A percentile compares a stretch with the other conserved stretches of the same genome.
phyloP scores from a whole-genome alignment of 2,329 filamentous ascomycete species.

The Colletotrichum sp. region DNA sequence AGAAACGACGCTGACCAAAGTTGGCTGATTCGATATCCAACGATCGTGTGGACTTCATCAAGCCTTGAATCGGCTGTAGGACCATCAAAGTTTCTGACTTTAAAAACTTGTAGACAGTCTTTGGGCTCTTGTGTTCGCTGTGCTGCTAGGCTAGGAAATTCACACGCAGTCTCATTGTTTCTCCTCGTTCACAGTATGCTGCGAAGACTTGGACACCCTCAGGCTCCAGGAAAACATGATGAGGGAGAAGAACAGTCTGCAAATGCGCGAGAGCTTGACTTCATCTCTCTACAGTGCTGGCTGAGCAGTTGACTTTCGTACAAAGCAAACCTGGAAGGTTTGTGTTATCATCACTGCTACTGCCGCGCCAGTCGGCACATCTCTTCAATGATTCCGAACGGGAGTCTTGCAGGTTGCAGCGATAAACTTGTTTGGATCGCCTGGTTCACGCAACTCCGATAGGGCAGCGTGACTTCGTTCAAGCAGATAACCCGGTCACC shows the following conservation, averaged over 20 bases:
- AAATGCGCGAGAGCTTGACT: accelerated
- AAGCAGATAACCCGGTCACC: neutral
- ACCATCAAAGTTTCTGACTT: neutral
- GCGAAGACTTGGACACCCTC: neutral
- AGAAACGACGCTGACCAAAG: neutral
- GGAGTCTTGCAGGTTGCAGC: neutral
- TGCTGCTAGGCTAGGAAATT: neutral
- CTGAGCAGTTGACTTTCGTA: accelerated
- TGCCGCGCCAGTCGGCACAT: neutral
- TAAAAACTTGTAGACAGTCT: neutral
- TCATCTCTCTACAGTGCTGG: accelerated
- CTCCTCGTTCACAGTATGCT: neutral
- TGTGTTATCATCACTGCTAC: neutral
- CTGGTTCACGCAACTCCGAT: neutral
- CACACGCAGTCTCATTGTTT: neutral
- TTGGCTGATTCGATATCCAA: neutral
- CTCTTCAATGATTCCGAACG: neutral
- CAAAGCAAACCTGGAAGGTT: neutral
- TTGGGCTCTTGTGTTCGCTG: neutral
- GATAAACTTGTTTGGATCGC: neutral
- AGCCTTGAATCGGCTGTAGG: neutral
- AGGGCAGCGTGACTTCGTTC: neutral
- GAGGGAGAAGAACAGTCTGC: neutral
- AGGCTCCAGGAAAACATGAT: neutral
- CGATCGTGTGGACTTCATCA: neutral